These are phyloP conservation scores for Hypoxylon rubiginosum DNA, from an alignment of 2,329 filamentous ascomycete species.

Conservation along the genomic window DNA sequence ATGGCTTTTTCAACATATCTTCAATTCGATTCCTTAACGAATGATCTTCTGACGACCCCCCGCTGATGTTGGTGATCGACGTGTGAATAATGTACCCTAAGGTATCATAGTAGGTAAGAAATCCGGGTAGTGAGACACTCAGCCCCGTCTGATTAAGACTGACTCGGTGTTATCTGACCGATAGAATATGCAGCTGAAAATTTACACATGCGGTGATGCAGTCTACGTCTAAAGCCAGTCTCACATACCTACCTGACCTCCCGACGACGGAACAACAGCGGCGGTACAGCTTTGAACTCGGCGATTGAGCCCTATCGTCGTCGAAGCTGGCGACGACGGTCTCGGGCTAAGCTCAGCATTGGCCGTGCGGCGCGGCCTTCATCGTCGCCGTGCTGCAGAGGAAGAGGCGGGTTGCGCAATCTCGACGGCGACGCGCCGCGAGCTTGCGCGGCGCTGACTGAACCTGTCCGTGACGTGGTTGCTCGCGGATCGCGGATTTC, in stretches of 20 bases:
- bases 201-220: too few relatives aligned
- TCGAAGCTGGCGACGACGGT: neutral
- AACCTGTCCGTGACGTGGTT: conserved; percentile 24
- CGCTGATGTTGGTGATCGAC: neutral
- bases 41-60: neutral
- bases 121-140: neutral
- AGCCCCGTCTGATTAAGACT: neutral
- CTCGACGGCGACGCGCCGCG: neutral
- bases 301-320: neutral
- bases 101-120: too few relatives aligned
- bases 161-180: too few relatives aligned
- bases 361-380: too few relatives aligned
- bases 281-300: too few relatives aligned
- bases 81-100: neutral
- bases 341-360: too few relatives aligned
- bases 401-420: neutral
- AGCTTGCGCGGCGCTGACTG: neutral
- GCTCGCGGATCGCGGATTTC: neutral
- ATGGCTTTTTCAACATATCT: conserved; percentile 20
- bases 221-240: too few relatives aligned
- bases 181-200: too few relatives aligned
- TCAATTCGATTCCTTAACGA: neutral
- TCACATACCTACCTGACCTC: too few relatives aligned
- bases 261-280: too few relatives aligned
- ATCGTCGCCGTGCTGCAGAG: neutral